Percentiles rank a stretch among this genome's conserved stretches.
Conservation (phyloP, 1,284 basidiomycete genomes). For the Schizophyllum amplum region DNA sequence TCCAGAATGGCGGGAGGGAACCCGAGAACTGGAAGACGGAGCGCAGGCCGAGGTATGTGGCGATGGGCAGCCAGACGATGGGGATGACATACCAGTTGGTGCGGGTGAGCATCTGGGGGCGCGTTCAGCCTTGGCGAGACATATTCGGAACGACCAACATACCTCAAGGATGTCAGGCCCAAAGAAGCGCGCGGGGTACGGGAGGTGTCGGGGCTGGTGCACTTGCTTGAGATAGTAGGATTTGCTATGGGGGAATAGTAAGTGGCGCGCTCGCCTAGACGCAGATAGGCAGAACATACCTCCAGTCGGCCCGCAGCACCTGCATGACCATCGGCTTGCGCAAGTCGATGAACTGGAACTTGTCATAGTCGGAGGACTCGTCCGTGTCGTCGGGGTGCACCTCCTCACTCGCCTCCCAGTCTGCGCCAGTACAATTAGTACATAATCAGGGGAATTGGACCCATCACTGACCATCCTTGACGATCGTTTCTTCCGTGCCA, state of each 20-base stretch:
- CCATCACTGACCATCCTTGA: conserved; percentile 67
- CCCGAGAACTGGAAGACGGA: conserved; percentile 78
- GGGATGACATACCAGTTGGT: conserved; percentile 97
- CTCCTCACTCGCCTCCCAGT: conserved; percentile 83
- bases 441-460: background rate
- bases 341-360: conserved; percentile 91
- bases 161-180: conserved; percentile 79
- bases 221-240: conserved; percentile 95
- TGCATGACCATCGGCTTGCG: conserved; percentile 80
- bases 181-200: conserved; percentile 85
- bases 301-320: conserved; percentile 79
- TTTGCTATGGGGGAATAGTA: conserved; percentile 46
- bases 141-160: conserved; percentile 11
- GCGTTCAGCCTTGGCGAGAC: conserved; percentile 5
- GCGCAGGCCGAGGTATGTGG: conserved; percentile 73
- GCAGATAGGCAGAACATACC: conserved; percentile 28
- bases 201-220: conserved; percentile 89
- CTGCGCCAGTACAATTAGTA: conserved; percentile 30
- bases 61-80: conserved; percentile 86
- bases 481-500: conserved; percentile 67
- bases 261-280: background rate
- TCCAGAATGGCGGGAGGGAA: conserved; percentile 47
- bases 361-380: conserved; percentile 68
- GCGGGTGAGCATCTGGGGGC: conserved; percentile 64
- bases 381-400: conserved; percentile 89